Percentiles rank a stretch among this genome's conserved stretches.
Evolutionary conservation across 768 basidiomycete genomes (phyloP).

Genomic region (Mycena amicta): DNA sequence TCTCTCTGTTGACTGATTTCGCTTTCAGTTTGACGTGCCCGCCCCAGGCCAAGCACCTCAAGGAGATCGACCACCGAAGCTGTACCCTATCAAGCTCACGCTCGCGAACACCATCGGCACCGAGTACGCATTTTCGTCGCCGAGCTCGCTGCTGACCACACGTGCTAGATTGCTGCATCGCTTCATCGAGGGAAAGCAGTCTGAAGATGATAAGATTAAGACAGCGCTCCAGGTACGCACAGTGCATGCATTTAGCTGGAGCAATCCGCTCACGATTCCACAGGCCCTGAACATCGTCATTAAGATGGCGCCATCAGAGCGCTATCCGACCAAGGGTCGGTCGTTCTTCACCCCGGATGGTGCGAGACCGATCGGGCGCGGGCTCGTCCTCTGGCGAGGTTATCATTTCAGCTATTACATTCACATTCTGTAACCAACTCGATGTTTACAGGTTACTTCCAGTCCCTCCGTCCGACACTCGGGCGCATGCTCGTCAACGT

Average conservation of each 20-base stretch:
- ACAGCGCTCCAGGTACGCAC: slow-evolving; percentile 70
- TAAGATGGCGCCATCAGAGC: slow-evolving; percentile 70
- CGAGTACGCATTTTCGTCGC: slow-evolving; percentile 35
- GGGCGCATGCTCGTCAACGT: slow-evolving; percentile 65
- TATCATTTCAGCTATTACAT: too few relatives aligned
- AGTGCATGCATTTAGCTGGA: too few relatives aligned
- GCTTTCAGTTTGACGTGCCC: slow-evolving; percentile 19
- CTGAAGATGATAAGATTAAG: slow-evolving; percentile 62
- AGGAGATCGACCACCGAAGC: slow-evolving; percentile 5
- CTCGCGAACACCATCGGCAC: slow-evolving; percentile 14
- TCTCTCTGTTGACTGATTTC: slow-evolving; percentile 10
- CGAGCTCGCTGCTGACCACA: neutral
- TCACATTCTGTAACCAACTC: too few relatives aligned
- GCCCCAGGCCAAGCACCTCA: slow-evolving; percentile 28
- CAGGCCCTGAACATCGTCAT: slow-evolving; percentile 77
- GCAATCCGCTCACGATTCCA: too few relatives aligned
- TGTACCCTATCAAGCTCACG: slow-evolving; percentile 10
- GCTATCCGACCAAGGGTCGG: slow-evolving; percentile 71
- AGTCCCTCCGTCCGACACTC: slow-evolving; percentile 68
- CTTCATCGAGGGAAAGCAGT: slow-evolving; percentile 55
- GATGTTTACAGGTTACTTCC: too few relatives aligned
- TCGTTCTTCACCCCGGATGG: slow-evolving; percentile 74
- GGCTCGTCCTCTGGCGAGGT: slow-evolving; percentile 76
- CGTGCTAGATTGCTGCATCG: slow-evolving; percentile 34
- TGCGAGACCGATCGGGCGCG: slow-evolving; percentile 54